Conservation (phyloP, 805 yeast species). For the Saccharomycopsis microspora region DNA sequence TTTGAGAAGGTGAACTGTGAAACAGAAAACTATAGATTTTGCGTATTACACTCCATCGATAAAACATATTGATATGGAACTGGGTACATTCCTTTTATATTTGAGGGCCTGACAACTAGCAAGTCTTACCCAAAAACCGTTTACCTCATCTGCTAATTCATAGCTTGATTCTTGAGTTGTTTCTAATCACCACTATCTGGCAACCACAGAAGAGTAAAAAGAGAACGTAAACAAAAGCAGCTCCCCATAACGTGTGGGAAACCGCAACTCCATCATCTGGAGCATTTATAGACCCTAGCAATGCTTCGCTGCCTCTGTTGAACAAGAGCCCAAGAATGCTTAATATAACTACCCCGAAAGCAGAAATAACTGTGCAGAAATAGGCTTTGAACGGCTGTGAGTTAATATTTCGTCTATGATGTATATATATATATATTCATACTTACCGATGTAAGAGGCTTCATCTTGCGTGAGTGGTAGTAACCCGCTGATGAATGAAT, state of each 20-base stretch:
- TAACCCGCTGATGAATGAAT: too few relatives aligned
- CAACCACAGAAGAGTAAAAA: slow-evolving; percentile 87
- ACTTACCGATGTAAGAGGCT: not conserved
- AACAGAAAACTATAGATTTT: too few relatives aligned
- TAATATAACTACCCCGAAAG: slow-evolving; percentile 82
- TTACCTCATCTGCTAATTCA: slow-evolving; percentile 11
- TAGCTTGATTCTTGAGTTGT: slow-evolving; percentile 54
- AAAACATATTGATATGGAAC: too few relatives aligned
- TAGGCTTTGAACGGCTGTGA: slow-evolving; percentile 73
- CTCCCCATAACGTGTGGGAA: slow-evolving; percentile 81
- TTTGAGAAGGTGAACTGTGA: too few relatives aligned
- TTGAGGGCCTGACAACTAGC: too few relatives aligned
- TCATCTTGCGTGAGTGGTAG: not conserved
- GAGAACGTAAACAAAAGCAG: slow-evolving; percentile 69
- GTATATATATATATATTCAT: not conserved
- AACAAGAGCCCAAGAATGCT: slow-evolving; percentile 78
- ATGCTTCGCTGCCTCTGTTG: slow-evolving; percentile 70
- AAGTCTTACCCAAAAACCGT: not conserved
- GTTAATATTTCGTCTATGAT: not conserved
- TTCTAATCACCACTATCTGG: slow-evolving; percentile 56
- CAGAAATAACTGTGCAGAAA: slow-evolving; percentile 88
- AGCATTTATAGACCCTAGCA: slow-evolving; percentile 85
- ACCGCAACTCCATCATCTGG: slow-evolving; percentile 93
- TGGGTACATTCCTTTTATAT: too few relatives aligned
- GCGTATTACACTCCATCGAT: too few relatives aligned